Percentiles rank a stretch among this genome's conserved stretches.
phyloP scores from a whole-genome alignment of 2,329 filamentous ascomycete species.

The Acrocalymma vagum region DNA sequence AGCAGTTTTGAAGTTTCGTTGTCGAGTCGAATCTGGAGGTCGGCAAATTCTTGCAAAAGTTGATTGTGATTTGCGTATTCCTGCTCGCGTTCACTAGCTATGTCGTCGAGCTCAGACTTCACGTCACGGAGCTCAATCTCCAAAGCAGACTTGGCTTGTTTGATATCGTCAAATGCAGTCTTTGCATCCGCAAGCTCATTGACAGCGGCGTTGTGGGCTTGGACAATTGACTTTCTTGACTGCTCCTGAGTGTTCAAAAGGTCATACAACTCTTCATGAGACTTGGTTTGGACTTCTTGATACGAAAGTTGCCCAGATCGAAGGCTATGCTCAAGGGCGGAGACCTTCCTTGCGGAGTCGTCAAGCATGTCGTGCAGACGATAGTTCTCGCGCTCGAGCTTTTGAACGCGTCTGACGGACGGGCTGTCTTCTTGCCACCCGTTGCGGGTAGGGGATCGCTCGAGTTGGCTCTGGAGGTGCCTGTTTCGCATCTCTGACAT shows the following conservation, averaged over 20 bases:
- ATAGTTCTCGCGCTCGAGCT: slow-evolving; percentile 91
- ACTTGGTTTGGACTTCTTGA: slow-evolving; percentile 90
- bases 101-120: slow-evolving; percentile 83
- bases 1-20: slow-evolving; percentile 84
- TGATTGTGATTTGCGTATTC: slow-evolving; percentile 88
- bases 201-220: slow-evolving; percentile 85
- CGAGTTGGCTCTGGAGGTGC: slow-evolving; percentile 87
- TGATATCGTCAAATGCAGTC: slow-evolving; percentile 84
- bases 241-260: slow-evolving; percentile 93
- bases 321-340: slow-evolving; percentile 84
- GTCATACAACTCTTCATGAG: slow-evolving; percentile 92
- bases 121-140: slow-evolving; percentile 90
- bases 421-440: slow-evolving; percentile 77
- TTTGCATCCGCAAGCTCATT: slow-evolving; percentile 88
- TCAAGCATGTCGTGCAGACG: slow-evolving; percentile 93
- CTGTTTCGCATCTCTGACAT: slow-evolving; percentile 95
- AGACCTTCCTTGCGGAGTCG: slow-evolving; percentile 92
- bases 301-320: slow-evolving; percentile 87
- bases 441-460: slow-evolving; percentile 72
- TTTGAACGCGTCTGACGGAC: slow-evolving; percentile 81
- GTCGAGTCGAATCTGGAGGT: slow-evolving; percentile 91
- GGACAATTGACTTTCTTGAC: slow-evolving; percentile 80
- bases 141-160: slow-evolving; percentile 78
- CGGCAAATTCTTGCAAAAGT: slow-evolving; percentile 89
- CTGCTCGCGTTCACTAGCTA: slow-evolving; percentile 80